Conservation (phyloP, 1,284 basidiomycete genomes). For the Pisolithus thermaeus region DNA sequence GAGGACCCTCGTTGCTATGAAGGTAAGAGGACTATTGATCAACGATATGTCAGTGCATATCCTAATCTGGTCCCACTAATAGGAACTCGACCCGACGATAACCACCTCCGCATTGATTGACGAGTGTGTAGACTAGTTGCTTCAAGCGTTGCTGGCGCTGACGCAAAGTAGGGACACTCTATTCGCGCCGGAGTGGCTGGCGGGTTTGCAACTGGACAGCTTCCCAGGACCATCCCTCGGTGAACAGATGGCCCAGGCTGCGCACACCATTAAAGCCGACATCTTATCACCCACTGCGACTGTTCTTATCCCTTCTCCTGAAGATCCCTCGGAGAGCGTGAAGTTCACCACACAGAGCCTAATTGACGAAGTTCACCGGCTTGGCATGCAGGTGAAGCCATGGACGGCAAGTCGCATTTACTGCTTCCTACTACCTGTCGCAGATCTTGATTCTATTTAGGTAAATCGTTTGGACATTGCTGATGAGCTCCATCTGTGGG, state of each 20-base stretch:
- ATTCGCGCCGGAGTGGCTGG: conserved; percentile 48
- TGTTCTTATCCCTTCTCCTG: conserved; percentile 22
- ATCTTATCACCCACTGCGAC: conserved; percentile 62
- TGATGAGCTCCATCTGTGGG: conserved; percentile 52
- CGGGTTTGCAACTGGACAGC: conserved; percentile 48
- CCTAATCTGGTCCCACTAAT: neutral
- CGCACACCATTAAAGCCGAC: conserved; percentile 57
- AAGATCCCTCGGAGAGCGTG: conserved; percentile 36
- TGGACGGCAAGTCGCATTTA: conserved; percentile 55
- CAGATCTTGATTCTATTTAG: conserved; percentile 27
- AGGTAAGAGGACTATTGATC: conserved; percentile 31
- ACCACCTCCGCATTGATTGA: conserved; percentile 56
- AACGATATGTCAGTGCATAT: neutral
- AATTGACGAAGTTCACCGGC: conserved; percentile 58
- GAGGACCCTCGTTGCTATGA: conserved; percentile 67
- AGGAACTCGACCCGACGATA: conserved; percentile 47
- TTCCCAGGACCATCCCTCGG: conserved; percentile 54
- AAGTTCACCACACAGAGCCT: conserved; percentile 63
- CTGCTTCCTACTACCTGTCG: neutral
- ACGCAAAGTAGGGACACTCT: conserved; percentile 36
- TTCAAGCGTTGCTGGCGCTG: conserved; percentile 6
- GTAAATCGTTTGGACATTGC: conserved; percentile 56
- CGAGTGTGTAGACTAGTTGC: conserved; percentile 35
- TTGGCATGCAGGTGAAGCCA: conserved; percentile 60
- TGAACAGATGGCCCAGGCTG: conserved; percentile 58